These are phyloP conservation scores for Ophioceras dolichostomum DNA, from an alignment of 2,329 filamentous ascomycete species.

Conservation along the genomic window DNA sequence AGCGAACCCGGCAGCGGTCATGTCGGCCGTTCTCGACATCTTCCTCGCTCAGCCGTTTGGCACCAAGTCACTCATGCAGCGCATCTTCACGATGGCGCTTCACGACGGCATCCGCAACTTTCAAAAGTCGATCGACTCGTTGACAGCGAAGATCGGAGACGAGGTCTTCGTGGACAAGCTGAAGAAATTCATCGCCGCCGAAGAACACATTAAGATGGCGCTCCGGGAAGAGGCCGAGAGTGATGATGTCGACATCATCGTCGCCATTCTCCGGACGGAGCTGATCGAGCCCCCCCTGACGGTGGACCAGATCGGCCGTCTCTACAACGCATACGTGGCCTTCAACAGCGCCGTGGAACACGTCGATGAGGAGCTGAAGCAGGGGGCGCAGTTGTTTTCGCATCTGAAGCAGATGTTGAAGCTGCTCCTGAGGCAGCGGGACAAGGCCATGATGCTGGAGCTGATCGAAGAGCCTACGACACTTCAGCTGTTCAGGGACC, in stretches of 20 bases:
- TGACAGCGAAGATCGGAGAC: conserved; percentile 71
- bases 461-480: conserved; percentile 97
- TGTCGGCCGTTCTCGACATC: conserved; percentile 89
- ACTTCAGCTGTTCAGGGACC: conserved; percentile 84
- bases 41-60: conserved; percentile 95
- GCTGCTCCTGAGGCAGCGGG: conserved; percentile 76
- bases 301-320: conserved; percentile 63
- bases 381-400: conserved; percentile 85
- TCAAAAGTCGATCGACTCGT: conserved; percentile 72
- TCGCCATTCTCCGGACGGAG: conserved; percentile 73
- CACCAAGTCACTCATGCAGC: conserved; percentile 76
- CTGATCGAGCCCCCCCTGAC: conserved; percentile 59
- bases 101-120: conserved; percentile 81
- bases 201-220: conserved; percentile 60
- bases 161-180: conserved; percentile 69
- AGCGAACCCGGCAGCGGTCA: conserved; percentile 90
- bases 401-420: conserved; percentile 92
- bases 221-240: conserved; percentile 61
- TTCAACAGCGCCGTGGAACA: conserved; percentile 94
- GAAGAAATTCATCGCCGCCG: conserved; percentile 62
- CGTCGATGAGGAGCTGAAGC: conserved; percentile 73
- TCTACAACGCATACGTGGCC: conserved; percentile 91
- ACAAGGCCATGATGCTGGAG: conserved; percentile 94
- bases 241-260: conserved; percentile 74
- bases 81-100: conserved; percentile 85